Evolutionary conservation across 2,329 filamentous ascomycete genomes (phyloP).

Genomic region (Penicillium oxalicum): DNA sequence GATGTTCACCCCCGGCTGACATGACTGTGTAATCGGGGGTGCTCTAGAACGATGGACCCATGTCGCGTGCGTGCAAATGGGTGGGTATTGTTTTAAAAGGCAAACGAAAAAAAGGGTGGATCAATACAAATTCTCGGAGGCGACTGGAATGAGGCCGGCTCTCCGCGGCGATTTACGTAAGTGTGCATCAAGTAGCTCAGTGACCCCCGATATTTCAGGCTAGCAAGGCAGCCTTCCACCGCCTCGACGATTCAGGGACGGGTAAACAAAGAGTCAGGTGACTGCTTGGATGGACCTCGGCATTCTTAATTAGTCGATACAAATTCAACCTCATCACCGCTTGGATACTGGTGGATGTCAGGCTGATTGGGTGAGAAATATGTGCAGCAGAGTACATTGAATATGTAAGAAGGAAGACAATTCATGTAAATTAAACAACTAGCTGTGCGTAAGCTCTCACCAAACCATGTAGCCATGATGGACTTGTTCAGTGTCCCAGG

Average conservation of each 20-base stretch:
- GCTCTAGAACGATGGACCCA: slow-evolving; percentile 21
- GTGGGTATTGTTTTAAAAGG: slow-evolving; percentile 3
- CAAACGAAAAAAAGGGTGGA: neutral
- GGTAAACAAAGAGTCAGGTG: neutral
- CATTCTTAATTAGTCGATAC: neutral
- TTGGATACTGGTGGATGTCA: no score
- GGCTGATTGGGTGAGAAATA: no score
- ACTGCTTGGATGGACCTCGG: neutral
- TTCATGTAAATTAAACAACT: no score
- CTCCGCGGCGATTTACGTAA: slow-evolving; percentile 16
- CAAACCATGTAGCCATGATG: no score
- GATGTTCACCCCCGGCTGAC: slow-evolving; percentile 56
- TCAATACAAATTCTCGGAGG: slow-evolving; percentile 6
- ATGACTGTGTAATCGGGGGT: slow-evolving; percentile 45
- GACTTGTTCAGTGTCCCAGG: no score
- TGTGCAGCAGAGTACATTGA: no score
- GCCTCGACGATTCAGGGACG: no score
- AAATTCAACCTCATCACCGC: no score
- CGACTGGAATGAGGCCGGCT: slow-evolving; percentile 11
- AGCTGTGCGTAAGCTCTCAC: neutral
- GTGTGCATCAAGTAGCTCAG: slow-evolving; percentile 1
- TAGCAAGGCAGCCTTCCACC: neutral
- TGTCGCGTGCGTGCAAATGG: slow-evolving; percentile 1
- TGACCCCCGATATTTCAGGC: slow-evolving; percentile 3
- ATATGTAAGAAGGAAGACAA: no score